Evolutionary conservation across 768 basidiomycete species (phyloP).

Genomic region (Boletus bicolor): DNA sequence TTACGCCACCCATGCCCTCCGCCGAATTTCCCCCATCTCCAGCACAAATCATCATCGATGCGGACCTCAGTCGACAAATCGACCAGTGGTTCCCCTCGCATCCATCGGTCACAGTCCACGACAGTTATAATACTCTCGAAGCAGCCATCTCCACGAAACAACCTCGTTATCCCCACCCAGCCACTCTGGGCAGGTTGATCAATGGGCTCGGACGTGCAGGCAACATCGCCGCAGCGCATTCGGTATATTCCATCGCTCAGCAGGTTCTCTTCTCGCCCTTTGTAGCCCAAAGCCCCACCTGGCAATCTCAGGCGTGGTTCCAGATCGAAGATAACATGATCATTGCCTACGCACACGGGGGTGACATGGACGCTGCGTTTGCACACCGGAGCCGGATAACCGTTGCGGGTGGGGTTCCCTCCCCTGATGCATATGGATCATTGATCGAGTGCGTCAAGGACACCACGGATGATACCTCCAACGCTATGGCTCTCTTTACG

Average conservation of each 20-base stretch:
- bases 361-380: conserved; percentile 76
- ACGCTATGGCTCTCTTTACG: conserved; percentile 79
- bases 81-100: conserved; percentile 34
- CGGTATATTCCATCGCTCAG: conserved; percentile 70
- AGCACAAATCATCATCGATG: conserved; percentile 22
- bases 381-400: conserved; percentile 77
- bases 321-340: conserved; percentile 87
- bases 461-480: conserved; percentile 92
- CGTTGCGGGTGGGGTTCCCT: conserved; percentile 71
- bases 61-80: conserved; percentile 27
- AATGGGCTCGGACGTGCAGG: conserved; percentile 62
- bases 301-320: conserved; percentile 66
- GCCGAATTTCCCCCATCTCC: conserved; percentile 13
- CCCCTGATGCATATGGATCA: conserved; percentile 88
- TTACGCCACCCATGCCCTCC: conserved; percentile 11
- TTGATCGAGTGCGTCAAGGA: conserved; percentile 86
- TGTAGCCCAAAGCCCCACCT: conserved; percentile 38
- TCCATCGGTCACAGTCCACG: conserved; percentile 26
- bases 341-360: conserved; percentile 77
- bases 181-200: conserved; percentile 60
- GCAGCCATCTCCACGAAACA: conserved; percentile 35
- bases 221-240: conserved; percentile 56
- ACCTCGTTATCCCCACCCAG: conserved; percentile 49
- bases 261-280: conserved; percentile 45
- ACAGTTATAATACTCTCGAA: conserved; percentile 51